Evolutionary conservation across 495 filamentous ascomycete species (phyloP).

Genomic region (Friedmanniomyces simplex): DNA sequence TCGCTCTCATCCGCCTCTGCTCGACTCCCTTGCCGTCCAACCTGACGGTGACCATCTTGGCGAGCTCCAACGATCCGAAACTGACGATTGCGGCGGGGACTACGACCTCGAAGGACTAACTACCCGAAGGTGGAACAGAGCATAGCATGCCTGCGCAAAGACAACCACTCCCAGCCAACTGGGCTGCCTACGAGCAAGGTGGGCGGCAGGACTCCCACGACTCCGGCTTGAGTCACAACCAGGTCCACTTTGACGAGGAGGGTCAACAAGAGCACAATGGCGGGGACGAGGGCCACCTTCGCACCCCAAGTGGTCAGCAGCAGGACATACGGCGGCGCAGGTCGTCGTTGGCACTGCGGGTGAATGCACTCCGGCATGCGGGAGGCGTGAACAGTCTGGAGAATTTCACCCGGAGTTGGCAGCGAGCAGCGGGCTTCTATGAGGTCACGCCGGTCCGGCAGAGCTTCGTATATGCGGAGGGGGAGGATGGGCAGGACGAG

Average conservation of each 20-base stretch:
- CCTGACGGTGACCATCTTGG: too few relatives aligned
- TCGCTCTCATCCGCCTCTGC: too few relatives aligned
- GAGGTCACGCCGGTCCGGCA: slow-evolving; percentile 70
- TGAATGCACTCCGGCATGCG: slow-evolving; percentile 59
- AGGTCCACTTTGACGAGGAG: slow-evolving; percentile 23
- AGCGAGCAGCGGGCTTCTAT: slow-evolving; percentile 76
- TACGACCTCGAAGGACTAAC: too few relatives aligned
- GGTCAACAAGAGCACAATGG: slow-evolving; percentile 2
- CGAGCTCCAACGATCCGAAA: too few relatives aligned
- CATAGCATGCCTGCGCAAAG: slow-evolving; percentile 1
- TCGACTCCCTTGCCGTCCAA: too few relatives aligned
- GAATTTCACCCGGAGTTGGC: slow-evolving; percentile 91
- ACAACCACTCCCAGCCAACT: slow-evolving; percentile 4
- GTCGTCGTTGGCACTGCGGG: slow-evolving; percentile 65
- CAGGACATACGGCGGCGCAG: slow-evolving; percentile 30
- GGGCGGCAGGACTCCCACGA: slow-evolving; percentile 12
- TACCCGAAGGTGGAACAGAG: neutral
- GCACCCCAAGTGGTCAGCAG: neutral
- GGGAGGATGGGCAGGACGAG: slow-evolving; percentile 42
- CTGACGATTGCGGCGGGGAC: too few relatives aligned
- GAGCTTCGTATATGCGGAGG: slow-evolving; percentile 42
- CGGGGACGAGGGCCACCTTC: neutral
- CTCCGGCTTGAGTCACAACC: slow-evolving; percentile 1
- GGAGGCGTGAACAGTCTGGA: slow-evolving; percentile 81
- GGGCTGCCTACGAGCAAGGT: slow-evolving; percentile 6